Evolutionary conservation across 192 early-diverging fungal species (phyloP).

Genomic region (Mycoemilia scoparia): DNA sequence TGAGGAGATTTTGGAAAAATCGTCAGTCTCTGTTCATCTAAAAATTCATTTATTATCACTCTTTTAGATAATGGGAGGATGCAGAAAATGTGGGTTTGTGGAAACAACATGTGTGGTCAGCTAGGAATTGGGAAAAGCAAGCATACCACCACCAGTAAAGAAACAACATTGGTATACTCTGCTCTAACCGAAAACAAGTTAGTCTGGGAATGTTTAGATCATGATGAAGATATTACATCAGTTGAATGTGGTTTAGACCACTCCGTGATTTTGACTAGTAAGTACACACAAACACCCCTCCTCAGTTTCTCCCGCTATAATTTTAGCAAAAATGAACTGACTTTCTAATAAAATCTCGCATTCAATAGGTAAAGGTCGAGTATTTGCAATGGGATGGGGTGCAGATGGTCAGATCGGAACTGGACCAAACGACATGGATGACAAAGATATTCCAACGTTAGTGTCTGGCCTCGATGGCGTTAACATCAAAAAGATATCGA

Average conservation of each 20-base stretch:
- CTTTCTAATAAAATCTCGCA: not conserved
- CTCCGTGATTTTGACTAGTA: conserved; percentile 39
- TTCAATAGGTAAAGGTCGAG: conserved; percentile 15
- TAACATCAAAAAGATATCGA: conserved; percentile 28
- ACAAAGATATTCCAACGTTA: conserved; percentile 22
- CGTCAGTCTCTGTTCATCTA: too few species aligned
- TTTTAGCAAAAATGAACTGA: not conserved
- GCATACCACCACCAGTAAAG: conserved; percentile 3
- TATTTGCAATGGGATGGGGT: conserved; percentile 59
- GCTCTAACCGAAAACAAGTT: conserved; percentile 6
- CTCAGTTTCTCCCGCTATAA: not conserved
- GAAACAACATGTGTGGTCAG: conserved; percentile 52
- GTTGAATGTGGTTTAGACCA: conserved; percentile 54
- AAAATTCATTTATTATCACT: not conserved
- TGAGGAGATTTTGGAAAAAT: too few species aligned
- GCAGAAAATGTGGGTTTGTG: conserved; percentile 29
- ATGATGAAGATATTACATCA: conserved; percentile 20
- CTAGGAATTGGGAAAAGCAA: conserved; percentile 33
- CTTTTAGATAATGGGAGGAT: conserved; percentile 1
- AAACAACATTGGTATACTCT: not conserved
- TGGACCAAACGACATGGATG: conserved; percentile 22
- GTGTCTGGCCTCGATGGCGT: conserved; percentile 24
- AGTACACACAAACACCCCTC: not conserved
- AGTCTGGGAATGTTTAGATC: conserved; percentile 6
- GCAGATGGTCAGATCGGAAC: conserved; percentile 57